Evolutionary conservation across 495 filamentous ascomycete genomes (phyloP).

Genomic region (Aspergillus coremiiformis): DNA sequence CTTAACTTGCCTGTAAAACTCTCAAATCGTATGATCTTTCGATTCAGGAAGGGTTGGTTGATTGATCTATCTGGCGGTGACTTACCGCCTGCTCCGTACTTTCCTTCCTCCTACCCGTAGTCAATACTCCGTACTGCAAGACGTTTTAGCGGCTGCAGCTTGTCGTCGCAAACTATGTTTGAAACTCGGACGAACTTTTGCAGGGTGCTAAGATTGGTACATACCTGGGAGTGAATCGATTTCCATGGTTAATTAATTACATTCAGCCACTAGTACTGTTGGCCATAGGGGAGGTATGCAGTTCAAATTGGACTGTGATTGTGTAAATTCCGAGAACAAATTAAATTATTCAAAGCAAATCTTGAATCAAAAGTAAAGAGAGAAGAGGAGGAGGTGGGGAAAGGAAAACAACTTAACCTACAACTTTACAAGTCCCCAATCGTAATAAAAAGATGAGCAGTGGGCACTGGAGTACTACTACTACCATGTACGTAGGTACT

Average conservation of each 20-base stretch:
- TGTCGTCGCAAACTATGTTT: slow-evolving; percentile 6
- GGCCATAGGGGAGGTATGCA: no score
- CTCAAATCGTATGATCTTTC: neutral
- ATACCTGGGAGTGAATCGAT: neutral
- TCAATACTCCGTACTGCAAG: slow-evolving; percentile 3
- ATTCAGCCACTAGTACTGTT: no score
- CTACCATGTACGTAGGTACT: no score
- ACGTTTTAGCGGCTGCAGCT: neutral
- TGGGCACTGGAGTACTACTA: no score
- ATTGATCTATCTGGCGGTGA: slow-evolving; percentile 16
- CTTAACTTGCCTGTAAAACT: no score
- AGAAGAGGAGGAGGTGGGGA: neutral
- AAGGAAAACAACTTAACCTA: no score
- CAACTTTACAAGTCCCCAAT: no score
- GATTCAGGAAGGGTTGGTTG: neutral
- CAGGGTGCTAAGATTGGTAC: neutral
- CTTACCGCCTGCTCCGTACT: slow-evolving; percentile 6
- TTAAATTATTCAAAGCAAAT: neutral
- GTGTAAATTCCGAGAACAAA: no score
- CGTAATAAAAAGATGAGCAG: neutral
- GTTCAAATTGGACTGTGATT: neutral
- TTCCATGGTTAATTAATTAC: neutral
- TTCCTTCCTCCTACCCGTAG: no score
- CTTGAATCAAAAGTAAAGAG: neutral
- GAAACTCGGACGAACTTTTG: neutral